Evolutionary conservation across 2,329 filamentous ascomycete genomes (phyloP), one percentile per base, ranked within the genome.

Genomic region (Cladosporium sp.): DNA sequence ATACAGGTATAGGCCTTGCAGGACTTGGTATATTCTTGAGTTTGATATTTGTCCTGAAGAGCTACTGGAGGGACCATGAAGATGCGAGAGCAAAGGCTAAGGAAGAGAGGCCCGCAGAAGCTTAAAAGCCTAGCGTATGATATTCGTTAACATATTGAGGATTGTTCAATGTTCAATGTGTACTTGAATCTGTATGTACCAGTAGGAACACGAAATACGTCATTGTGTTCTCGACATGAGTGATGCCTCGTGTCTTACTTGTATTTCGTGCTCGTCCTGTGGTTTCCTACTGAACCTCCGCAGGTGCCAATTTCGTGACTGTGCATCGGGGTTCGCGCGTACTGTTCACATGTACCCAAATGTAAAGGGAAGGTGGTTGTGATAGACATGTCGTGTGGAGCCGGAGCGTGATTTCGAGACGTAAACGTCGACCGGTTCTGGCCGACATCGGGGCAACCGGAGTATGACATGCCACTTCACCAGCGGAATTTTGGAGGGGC

Each of bases 1-100:
- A 78, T 63, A 67, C 77, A 60, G 74, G 70, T 0, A 72, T 75
- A 30, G 70, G 70, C 1, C 60, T 72, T n/a, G 63, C 64, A 5
- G 67, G 66, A 8, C 52, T 70, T 11, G 70, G 70, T 2, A 40
- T 71, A 19, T 50, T 63, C 19, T 42, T 70, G 36, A 67, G 67
- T 28, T 56, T 69, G 19, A 47, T 63, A 2, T 72, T 72, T 55
- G 58, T 70, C 45, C 30, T 60, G 8, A 69, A 69, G 59, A 51
- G 47, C n/a, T 51, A 51, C 6, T 52, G 47, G 56, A 52, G 17
- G 30, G 56, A 52, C 36, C 56, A 52, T 3, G 22, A 28, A 12
- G 47, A 51, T 12, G 56, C 56, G 19, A 43, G 49, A 25, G 20
- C 12, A 28, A 36, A 25, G 17, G 56, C 15, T 8, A 19, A 4